Evolutionary conservation across 106 monocot species (phyloP).

Genomic region (Allium cepa): DNA sequence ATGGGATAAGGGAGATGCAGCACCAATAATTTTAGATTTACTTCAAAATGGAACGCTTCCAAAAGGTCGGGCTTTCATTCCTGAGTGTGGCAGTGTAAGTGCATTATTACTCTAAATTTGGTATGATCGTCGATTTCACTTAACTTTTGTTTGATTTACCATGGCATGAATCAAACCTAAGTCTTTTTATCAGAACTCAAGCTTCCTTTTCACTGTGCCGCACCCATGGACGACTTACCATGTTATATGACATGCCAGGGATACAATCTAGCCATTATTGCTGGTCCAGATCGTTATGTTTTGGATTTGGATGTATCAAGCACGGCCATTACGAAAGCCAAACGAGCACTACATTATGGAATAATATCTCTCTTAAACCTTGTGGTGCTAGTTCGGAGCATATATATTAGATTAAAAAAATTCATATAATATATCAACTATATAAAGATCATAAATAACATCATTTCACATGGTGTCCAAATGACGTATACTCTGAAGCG

Average conservation of each 20-base stretch:
- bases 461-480: no score
- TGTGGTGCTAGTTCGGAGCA: no score
- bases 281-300: conserved; percentile 58
- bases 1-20: conserved; percentile 68
- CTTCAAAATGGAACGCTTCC: conserved; percentile 47
- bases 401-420: no score
- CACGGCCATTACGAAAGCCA: conserved; percentile 55
- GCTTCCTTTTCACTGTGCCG: no score
- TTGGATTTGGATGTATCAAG: conserved; percentile 78
- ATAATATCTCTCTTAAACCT: no score
- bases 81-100: conserved; percentile 81
- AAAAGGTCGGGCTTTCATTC: conserved; percentile 60
- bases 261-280: conserved; percentile 83
- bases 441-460: no score
- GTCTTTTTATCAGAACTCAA: no score
- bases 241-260: conserved; percentile 32
- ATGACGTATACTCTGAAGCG: no score
- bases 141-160: background rate
- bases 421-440: no score
- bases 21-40: conserved; percentile 57
- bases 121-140: background rate
- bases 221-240: background rate
- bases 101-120: background rate
- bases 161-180: no score
- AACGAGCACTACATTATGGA: conserved; percentile 27